Percentiles rank a stretch among this genome's conserved stretches.
These are phyloP conservation scores for Fragilaria radians DNA, from an alignment of 108 stramenopile species.

Conservation along the genomic window DNA sequence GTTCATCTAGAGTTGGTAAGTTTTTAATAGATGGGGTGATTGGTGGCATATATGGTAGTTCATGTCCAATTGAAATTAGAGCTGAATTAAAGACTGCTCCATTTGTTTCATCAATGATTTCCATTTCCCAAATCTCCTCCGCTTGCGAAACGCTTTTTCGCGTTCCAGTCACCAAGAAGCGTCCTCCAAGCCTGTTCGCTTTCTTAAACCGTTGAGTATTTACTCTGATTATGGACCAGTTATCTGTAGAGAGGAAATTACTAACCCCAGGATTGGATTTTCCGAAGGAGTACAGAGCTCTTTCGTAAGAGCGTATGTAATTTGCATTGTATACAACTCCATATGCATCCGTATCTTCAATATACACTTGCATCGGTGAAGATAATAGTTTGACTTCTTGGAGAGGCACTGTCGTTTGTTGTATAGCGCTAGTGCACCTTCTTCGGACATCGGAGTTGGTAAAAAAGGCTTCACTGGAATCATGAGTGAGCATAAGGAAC, in stretches of 20 bases:
- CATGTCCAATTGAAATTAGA: neutral
- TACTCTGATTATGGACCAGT: constrained; percentile 44
- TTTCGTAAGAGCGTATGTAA: constrained; percentile 55
- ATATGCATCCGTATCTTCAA: constrained; percentile 77
- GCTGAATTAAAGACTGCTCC: constrained; percentile 26
- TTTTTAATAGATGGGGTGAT: neutral
- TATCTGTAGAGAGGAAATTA: constrained; percentile 2
- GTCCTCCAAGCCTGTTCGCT: constrained; percentile 46
- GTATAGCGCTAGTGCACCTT: no score
- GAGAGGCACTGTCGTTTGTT: no score
- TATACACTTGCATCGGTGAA: constrained; percentile 43
- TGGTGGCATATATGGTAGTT: neutral
- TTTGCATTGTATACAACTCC: constrained; percentile 72
- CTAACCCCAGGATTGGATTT: neutral
- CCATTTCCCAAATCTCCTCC: constrained; percentile 44
- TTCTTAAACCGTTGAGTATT: constrained; percentile 50
- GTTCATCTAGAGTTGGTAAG: constrained; percentile 1
- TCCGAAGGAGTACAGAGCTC: constrained; percentile 37
- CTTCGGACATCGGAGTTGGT: no score
- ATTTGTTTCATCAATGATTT: constrained; percentile 18
- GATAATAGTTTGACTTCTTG: constrained; percentile 16
- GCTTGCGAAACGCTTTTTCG: constrained; percentile 9
- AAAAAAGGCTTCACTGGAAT: no score
- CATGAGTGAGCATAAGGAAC: no score
- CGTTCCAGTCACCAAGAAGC: constrained; percentile 43